Evolutionary conservation across 2,329 filamentous ascomycete species (phyloP).

Genomic region (Drechslerella stenobrocha): DNA sequence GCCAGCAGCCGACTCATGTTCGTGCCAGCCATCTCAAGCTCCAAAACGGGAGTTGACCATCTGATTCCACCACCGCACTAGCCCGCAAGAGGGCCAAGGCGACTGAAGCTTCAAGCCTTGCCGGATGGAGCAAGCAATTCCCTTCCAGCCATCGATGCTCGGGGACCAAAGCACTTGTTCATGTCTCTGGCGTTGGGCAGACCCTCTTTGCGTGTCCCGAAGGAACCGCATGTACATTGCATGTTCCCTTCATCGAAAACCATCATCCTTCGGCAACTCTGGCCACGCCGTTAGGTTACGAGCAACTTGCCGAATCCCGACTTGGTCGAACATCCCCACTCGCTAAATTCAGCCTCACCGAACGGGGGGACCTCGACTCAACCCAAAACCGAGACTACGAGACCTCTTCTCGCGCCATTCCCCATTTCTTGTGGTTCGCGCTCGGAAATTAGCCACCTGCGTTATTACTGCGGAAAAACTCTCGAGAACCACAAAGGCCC

Average conservation of each 20-base stretch:
- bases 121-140: neutral
- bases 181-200: neutral
- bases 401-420: constrained; percentile 7
- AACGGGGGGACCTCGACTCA: constrained; percentile 21
- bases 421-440: neutral
- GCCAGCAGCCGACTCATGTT: neutral
- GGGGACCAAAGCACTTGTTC: neutral
- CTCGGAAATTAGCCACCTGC: constrained; percentile 4
- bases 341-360: constrained; percentile 48
- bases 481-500: constrained; percentile 3
- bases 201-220: neutral
- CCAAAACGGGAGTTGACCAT: neutral
- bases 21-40: neutral
- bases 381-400: constrained; percentile 1
- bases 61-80: neutral
- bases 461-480: neutral
- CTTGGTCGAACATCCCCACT: constrained; percentile 25
- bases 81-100: constrained; percentile 1
- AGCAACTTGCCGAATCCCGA: constrained; percentile 30
- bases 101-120: neutral
- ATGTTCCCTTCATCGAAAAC: too few relatives aligned
- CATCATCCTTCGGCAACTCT: constrained; percentile 15
- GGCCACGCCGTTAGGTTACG: constrained; percentile 40
- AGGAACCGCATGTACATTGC: too few relatives aligned
- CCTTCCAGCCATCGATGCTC: neutral